These are phyloP conservation scores for Moringa oleifera DNA, from an alignment of 345 rosid genomes.

Conservation along the genomic window DNA sequence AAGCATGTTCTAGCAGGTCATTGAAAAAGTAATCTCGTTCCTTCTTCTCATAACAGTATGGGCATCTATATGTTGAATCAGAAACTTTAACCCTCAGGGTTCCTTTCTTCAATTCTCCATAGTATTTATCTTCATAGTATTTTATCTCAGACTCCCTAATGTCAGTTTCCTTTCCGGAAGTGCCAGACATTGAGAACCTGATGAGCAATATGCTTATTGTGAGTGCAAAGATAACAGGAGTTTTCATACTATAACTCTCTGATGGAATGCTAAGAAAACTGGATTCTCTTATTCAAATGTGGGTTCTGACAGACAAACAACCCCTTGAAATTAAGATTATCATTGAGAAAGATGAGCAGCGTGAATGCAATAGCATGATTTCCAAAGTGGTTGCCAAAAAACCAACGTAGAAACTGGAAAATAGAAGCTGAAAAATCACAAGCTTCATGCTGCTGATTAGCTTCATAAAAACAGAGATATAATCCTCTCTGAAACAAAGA, in stretches of 20 bases:
- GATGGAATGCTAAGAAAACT: not conserved
- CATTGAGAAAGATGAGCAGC: too few relatives aligned
- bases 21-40: slow-evolving; percentile 26
- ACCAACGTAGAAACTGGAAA: too few relatives aligned
- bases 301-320: too few relatives aligned
- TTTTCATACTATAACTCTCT: not conserved
- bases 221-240: not conserved
- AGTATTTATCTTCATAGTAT: slow-evolving; percentile 41
- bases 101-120: slow-evolving; percentile 37
- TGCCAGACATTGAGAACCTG: slow-evolving; percentile 23
- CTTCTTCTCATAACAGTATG: slow-evolving; percentile 35
- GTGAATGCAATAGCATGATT: too few relatives aligned
- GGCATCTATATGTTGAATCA: slow-evolving; percentile 38
- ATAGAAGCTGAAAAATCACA: too few relatives aligned
- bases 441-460: too few relatives aligned
- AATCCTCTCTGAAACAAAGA: too few relatives aligned
- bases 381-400: too few relatives aligned
- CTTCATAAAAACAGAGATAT: too few relatives aligned
- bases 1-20: slow-evolving; percentile 49
- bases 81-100: slow-evolving; percentile 24
- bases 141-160: slow-evolving; percentile 22
- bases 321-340: too few relatives aligned
- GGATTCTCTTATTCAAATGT: too few relatives aligned
- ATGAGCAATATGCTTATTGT: not conserved
- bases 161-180: slow-evolving; percentile 1